Conservation (phyloP, 1,139 yeast genomes). For the Magnusiomyces tetraspermus region DNA sequence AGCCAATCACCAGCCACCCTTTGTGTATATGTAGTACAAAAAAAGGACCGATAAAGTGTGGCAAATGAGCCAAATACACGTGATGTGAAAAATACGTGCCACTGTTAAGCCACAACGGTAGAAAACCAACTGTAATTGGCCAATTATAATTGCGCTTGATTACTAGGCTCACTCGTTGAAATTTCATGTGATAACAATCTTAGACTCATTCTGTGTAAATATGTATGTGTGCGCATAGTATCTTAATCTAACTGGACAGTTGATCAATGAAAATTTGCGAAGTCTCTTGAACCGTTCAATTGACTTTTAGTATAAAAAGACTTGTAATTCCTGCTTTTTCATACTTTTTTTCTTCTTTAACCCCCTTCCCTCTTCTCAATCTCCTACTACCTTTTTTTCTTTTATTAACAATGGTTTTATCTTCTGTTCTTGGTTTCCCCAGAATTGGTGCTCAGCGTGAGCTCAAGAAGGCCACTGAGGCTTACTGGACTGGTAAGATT, state of each 20-base stretch:
- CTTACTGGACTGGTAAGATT: constrained; percentile 96
- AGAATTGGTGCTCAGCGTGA: constrained; percentile 97
- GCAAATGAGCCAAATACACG: background rate
- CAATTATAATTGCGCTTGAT: background rate
- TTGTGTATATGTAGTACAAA: background rate
- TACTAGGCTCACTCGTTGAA: background rate
- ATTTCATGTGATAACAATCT: background rate
- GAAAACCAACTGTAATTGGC: background rate
- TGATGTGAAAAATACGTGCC: no score
- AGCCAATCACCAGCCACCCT: background rate
- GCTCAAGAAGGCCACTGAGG: constrained; percentile 95
- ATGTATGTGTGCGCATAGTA: no score
- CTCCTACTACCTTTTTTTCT: background rate
- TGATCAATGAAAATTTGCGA: no score
- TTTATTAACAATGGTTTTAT: constrained; percentile 65
- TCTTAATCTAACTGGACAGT: no score
- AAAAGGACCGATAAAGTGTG: no score
- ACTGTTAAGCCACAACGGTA: background rate
- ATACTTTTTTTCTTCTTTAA: background rate
- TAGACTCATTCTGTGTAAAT: no score
- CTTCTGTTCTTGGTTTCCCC: constrained; percentile 97
- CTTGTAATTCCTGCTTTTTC: background rate
- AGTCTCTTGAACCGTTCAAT: background rate
- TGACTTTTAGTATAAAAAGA: background rate
- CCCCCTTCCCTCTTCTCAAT: constrained; percentile 1